phyloP scores from a whole-genome alignment of 306 rosid genomes.

The Dryas octopetala region DNA sequence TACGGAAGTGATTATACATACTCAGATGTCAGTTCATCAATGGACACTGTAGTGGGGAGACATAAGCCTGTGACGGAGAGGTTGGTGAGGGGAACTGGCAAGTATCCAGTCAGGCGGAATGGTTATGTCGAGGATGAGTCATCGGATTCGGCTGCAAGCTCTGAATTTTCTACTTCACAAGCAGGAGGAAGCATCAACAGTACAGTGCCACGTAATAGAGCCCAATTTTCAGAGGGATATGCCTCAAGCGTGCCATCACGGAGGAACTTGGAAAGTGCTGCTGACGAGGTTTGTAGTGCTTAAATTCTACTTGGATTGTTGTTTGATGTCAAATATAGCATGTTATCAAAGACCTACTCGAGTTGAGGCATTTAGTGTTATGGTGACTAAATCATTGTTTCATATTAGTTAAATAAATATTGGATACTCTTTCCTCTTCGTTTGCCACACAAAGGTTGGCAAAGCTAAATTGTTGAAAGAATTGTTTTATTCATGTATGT shows the following conservation, averaged over 20 bases:
- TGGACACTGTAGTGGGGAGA: conserved; percentile 70
- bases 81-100: conserved; percentile 34
- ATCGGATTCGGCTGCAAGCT: conserved; percentile 86
- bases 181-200: conserved; percentile 83
- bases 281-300: conserved; percentile 54
- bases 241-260: conserved; percentile 71
- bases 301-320: conserved; percentile 16
- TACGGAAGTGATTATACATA: conserved; percentile 64
- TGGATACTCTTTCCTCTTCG: neutral
- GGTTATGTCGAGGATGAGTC: conserved; percentile 80
- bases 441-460: neutral
- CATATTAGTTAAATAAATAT: neutral
- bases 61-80: conserved; percentile 38
- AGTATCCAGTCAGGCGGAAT: conserved; percentile 44
- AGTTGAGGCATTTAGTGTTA: neutral
- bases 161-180: conserved; percentile 83
- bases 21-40: conserved; percentile 90
- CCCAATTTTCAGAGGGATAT: conserved; percentile 72
- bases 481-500: neutral
- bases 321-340: conserved; percentile 7
- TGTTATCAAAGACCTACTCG: neutral
- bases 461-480: neutral
- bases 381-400: neutral
- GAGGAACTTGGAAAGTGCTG: conserved; percentile 45
- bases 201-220: conserved; percentile 42